Percentiles rank a stretch among this genome's conserved stretches.
Evolutionary conservation across 1,284 basidiomycete species (phyloP).

Genomic region (Ceratobasidium sp.): DNA sequence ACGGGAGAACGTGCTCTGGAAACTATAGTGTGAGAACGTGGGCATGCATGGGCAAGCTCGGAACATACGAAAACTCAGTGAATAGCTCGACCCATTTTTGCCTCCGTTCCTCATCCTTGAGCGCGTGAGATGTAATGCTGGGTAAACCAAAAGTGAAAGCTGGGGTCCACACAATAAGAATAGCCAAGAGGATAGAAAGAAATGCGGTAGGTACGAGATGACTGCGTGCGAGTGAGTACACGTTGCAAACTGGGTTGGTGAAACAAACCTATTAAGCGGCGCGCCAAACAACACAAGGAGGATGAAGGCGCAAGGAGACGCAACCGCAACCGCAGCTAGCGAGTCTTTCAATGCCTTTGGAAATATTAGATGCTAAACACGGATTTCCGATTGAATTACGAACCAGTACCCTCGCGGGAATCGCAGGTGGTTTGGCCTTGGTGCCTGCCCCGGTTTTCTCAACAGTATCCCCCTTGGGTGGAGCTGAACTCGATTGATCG

Average conservation of each 20-base stretch:
- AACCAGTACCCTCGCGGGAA: conserved; percentile 48
- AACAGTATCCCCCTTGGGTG: neutral
- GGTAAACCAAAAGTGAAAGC: conserved; percentile 75
- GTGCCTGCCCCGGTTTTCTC: conserved; percentile 24
- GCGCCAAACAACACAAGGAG: conserved; percentile 77
- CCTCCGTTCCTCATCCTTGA: conserved; percentile 36
- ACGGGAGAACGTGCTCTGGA: conserved; percentile 62
- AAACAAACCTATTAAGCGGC: conserved; percentile 63
- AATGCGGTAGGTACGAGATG: conserved; percentile 60
- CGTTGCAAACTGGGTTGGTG: conserved; percentile 32
- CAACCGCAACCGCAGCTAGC: conserved; percentile 58
- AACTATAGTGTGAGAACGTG: neutral
- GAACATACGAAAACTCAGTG: conserved; percentile 74
- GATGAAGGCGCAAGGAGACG: conserved; percentile 57
- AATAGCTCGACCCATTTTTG: conserved; percentile 74
- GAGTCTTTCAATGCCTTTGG: conserved; percentile 59
- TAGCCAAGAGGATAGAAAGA: conserved; percentile 69
- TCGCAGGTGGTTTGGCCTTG: conserved; percentile 44
- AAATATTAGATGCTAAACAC: conserved; percentile 23
- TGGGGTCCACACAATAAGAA: conserved; percentile 71
- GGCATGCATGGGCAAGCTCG: neutral
- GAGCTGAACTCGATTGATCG: neutral
- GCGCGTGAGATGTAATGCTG: conserved; percentile 49
- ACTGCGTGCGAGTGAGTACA: conserved; percentile 42
- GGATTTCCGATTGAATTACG: neutral